Evolutionary conservation across 192 early-diverging fungal genomes (phyloP).

Genomic region (Entomortierella lignicola): DNA sequence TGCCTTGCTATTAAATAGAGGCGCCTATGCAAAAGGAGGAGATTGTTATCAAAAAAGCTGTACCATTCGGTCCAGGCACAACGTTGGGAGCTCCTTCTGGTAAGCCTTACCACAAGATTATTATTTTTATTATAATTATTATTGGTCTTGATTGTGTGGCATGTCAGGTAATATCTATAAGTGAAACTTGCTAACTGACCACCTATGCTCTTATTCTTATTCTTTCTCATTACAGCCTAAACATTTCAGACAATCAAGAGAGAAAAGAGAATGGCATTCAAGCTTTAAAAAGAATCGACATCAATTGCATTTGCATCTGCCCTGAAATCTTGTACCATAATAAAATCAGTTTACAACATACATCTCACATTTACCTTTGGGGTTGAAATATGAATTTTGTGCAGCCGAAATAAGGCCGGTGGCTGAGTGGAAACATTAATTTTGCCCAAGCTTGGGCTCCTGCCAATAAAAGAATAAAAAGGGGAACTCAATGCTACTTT

Average conservation of each 20-base stretch:
- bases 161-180: no score
- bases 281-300: constrained; percentile 11
- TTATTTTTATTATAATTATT: no score
- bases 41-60: constrained; percentile 38
- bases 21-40: constrained; percentile 42
- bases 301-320: constrained; percentile 40
- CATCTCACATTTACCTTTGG: no score
- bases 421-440: no score
- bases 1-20: constrained; percentile 6
- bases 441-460: no score
- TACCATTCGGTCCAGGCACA: constrained; percentile 47
- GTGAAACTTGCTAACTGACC: no score
- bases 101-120: constrained; percentile 1
- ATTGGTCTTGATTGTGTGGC: no score
- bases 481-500: not conserved
- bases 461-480: no score
- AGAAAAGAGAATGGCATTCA: not conserved
- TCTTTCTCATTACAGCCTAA: no score
- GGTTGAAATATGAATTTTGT: not conserved
- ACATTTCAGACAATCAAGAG: not conserved
- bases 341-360: no score
- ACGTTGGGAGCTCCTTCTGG: constrained; percentile 53
- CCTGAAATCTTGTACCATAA: constrained; percentile 26
- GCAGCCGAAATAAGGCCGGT: no score
- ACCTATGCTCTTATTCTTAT: no score